These are phyloP conservation scores for Saccharomyces hybrid DNA, from an alignment of 1,139 yeast genomes.

Conservation along the genomic window DNA sequence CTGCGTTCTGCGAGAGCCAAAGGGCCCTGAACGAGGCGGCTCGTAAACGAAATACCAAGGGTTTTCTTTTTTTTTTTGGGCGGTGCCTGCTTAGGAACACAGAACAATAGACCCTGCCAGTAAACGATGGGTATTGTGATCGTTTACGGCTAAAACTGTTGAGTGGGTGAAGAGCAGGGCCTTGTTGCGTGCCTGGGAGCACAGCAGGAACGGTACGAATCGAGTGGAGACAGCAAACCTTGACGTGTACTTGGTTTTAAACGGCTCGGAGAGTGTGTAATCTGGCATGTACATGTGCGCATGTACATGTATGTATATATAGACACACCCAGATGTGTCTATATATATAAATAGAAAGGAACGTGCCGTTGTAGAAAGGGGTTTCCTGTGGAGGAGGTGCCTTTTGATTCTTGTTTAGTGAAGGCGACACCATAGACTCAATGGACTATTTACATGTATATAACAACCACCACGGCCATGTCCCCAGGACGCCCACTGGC, in stretches of 20 bases:
- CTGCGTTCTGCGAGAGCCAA: neutral
- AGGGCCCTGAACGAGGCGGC: slow-evolving; percentile 1
- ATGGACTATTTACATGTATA: neutral
- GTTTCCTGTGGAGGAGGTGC: neutral
- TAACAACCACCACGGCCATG: neutral
- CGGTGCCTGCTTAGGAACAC: neutral
- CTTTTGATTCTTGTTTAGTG: neutral
- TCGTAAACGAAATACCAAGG: neutral
- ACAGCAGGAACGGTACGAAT: slow-evolving; percentile 1
- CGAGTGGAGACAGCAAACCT: neutral
- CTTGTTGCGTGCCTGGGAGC: neutral
- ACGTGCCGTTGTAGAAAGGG: neutral
- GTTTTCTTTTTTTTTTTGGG: neutral
- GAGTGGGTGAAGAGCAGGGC: neutral
- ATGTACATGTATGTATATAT: neutral
- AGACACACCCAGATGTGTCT: neutral
- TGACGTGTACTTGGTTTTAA: neutral
- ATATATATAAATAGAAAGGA: neutral
- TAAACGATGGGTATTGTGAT: neutral
- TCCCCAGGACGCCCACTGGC: neutral
- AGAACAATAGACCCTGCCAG: neutral
- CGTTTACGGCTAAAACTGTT: neutral
- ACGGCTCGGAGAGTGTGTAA: neutral
- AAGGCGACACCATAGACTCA: neutral
- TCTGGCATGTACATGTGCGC: neutral